A percentile compares a stretch with the other conserved stretches of the same genome.
These are phyloP conservation scores for Suillus sp. DNA, from an alignment of 768 basidiomycete genomes.

Conservation along the genomic window DNA sequence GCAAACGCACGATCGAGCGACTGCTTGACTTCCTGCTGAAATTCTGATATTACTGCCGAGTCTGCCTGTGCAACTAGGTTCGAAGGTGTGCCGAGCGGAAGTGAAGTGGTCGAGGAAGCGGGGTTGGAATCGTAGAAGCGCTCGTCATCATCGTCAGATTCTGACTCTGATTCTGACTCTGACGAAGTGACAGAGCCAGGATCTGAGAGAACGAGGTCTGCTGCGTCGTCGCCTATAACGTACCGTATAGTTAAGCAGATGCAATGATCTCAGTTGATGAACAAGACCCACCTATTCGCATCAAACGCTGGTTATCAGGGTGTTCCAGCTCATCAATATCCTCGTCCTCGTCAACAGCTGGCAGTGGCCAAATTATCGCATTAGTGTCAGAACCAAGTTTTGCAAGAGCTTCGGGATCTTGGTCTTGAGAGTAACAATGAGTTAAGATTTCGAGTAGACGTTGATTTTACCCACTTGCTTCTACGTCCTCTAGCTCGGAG, in stretches of 20 bases:
- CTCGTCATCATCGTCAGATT: constrained; percentile 45
- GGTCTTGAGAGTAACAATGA: constrained; percentile 40
- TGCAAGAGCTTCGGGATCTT: constrained; percentile 43
- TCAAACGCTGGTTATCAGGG: constrained; percentile 70
- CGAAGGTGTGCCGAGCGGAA: constrained; percentile 43
- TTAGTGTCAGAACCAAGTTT: constrained; percentile 70
- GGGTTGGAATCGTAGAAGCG: constrained; percentile 34
- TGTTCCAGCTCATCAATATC: constrained; percentile 63
- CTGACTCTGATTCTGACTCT: constrained; percentile 46
- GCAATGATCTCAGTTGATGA: not conserved
- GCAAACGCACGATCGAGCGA: constrained; percentile 91
- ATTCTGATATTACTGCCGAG: constrained; percentile 63
- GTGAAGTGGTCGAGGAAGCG: constrained; percentile 52
- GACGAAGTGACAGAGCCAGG: constrained; percentile 55
- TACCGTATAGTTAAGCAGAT: constrained; percentile 8
- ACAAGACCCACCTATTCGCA: constrained; percentile 64
- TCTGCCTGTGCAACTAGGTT: constrained; percentile 40
- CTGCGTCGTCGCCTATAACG: constrained; percentile 53
- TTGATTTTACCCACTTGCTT: constrained; percentile 52
- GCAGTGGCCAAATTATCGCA: constrained; percentile 81
- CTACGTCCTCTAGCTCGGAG: constrained; percentile 69
- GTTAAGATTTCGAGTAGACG: not conserved
- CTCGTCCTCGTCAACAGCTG: constrained; percentile 59
- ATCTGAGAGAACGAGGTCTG: constrained; percentile 66
- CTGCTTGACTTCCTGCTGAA: constrained; percentile 72